Base-by-base conservation (phyloP, 108 stramenopile genomes). In the Skeletonema menzelii region DNA sequence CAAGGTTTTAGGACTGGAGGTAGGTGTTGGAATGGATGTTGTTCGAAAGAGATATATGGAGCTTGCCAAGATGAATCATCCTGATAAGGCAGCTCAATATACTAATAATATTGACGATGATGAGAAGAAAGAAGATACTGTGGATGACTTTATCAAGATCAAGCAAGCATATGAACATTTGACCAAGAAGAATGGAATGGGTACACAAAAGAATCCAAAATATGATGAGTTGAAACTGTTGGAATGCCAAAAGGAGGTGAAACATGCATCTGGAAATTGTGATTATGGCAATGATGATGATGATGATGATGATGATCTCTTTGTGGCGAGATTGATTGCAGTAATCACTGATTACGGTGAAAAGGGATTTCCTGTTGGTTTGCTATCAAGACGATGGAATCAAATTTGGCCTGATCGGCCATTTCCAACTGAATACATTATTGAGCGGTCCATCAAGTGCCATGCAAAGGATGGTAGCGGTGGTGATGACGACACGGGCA, bases 391-490 rank as follows among this genome's bases (percentile, higher is more conserved):
- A 40, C 81, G 87, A 73, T 95, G 93, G 93, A 85, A 88, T 31
- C 91, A 95, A 69, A 84, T 95, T n/a, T 95, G 93, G 93, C 93
- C 93, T 8, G 76, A 89, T 62, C 58, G 67, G 15, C 88, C 87
- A n/a, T 91, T 91, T 67, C 93, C 93, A 56, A 67, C 71, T 7
- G 76, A 82, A 14, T 82, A 78, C 57, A 20, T 82, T 34, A 78
- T 74, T 19, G 65, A 78, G 40, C 72, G 70, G 17, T 56, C 59
- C 13, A 67, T 70, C 8, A 69, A 59, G 0, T 74, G 58, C 5
- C 28, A 32, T 32, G 20, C 59, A 49, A n/a, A 61, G 8, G 19
- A 69, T 5, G 57, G 59, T 17, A 24, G 35, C 12, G 56, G 65
- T 13, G 44, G 22, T 22, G 20, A 47, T 20, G 46, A 44, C 20